Percentiles rank a stretch among this genome's conserved stretches.
Conservation (phyloP, 108 stramenopile genomes). For the Fragilaria radians region DNA sequence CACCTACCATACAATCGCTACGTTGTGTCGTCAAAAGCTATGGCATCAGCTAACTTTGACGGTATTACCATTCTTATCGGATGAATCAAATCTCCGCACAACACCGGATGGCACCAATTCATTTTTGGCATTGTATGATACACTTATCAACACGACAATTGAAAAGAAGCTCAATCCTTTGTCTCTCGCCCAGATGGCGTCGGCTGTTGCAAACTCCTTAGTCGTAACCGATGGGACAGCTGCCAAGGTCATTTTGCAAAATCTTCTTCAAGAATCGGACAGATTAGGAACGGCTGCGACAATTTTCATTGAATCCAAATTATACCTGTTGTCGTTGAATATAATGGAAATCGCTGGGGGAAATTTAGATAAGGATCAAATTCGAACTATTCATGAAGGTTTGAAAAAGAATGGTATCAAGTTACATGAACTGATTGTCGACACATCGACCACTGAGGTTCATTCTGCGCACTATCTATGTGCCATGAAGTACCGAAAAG, state of each 20-base stretch:
- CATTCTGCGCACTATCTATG: constrained; percentile 87
- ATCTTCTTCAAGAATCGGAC: constrained; percentile 26
- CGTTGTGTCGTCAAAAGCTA: constrained; percentile 68
- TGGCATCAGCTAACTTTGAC: constrained; percentile 94
- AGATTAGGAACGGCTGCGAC: constrained; percentile 42
- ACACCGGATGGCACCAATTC: constrained; percentile 47
- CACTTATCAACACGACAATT: constrained; percentile 46
- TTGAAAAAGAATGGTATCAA: constrained; percentile 45
- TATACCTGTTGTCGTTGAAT: constrained; percentile 46
- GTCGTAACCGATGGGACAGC: constrained; percentile 28
- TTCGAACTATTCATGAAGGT: constrained; percentile 39
- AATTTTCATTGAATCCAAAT: constrained; percentile 62
- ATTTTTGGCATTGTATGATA: constrained; percentile 49
- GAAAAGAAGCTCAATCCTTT: constrained; percentile 86
- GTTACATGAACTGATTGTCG: constrained; percentile 47
- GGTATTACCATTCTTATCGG: constrained; percentile 58
- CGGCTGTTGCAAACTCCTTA: constrained; percentile 53
- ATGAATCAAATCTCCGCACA: constrained; percentile 24
- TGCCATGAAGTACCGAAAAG: constrained; percentile 86
- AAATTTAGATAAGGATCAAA: constrained; percentile 19
- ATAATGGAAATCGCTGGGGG: constrained; percentile 16
- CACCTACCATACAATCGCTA: constrained; percentile 58
- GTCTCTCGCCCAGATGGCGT: constrained; percentile 78
- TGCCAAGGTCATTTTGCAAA: constrained; percentile 37
- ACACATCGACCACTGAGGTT: constrained; percentile 66